Evolutionary conservation across 768 basidiomycete species (phyloP).

Genomic region (Rhizopogon vesiculosus): DNA sequence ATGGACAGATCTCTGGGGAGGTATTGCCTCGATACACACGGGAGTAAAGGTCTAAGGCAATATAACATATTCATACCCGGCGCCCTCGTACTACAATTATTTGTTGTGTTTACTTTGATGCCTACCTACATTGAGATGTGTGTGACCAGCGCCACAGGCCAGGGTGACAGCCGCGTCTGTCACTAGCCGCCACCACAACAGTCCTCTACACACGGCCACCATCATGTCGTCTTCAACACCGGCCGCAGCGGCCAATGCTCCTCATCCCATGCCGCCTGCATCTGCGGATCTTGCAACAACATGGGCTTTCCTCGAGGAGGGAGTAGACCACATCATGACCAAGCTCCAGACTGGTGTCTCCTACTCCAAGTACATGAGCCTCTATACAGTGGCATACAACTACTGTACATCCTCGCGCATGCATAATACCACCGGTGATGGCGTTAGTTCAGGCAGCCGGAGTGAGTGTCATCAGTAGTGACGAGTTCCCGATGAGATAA

Average conservation of each 20-base stretch:
- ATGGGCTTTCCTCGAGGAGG: constrained; percentile 85
- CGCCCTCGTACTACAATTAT: not conserved
- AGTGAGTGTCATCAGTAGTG: constrained; percentile 41
- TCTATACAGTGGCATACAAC: constrained; percentile 95
- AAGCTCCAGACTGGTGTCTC: constrained; percentile 86
- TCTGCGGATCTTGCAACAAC: constrained; percentile 76
- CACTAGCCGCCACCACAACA: constrained; percentile 7
- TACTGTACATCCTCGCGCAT: constrained; percentile 91
- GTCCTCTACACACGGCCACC: constrained; percentile 22
- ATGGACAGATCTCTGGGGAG: constrained; percentile 84
- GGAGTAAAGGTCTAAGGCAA: constrained; percentile 68
- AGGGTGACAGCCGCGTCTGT: constrained; percentile 16
- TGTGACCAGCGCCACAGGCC: constrained; percentile 21
- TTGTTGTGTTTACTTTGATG: not conserved
- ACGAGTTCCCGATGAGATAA: constrained; percentile 7
- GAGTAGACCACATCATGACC: constrained; percentile 88
- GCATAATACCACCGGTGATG: constrained; percentile 42
- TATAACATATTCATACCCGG: not conserved
- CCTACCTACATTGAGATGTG: not conserved
- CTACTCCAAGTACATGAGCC: constrained; percentile 82
- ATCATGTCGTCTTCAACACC: constrained; percentile 29
- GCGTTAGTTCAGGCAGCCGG: constrained; percentile 37
- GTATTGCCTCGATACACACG: constrained; percentile 81
- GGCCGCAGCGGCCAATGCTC: constrained; percentile 28
- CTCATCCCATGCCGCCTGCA: constrained; percentile 57